A percentile compares a stretch with the other conserved stretches of the same genome.
Conservation (phyloP, 306 rosid genomes). For the Fragaria nilgerrensis region DNA sequence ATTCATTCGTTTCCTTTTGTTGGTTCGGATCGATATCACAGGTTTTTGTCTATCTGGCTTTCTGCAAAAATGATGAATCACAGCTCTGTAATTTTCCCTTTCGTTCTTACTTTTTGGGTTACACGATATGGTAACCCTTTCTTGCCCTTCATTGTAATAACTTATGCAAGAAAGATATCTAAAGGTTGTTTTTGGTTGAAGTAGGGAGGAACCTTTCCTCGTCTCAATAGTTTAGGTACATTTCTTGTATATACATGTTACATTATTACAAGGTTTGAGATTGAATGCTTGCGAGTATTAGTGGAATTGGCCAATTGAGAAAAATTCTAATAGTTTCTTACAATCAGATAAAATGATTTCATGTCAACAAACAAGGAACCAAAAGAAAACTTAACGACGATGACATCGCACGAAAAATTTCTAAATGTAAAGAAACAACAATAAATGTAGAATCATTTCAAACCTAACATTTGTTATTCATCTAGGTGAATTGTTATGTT, state of each 20-base stretch:
- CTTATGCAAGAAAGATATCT: background rate
- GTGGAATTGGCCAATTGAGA: background rate
- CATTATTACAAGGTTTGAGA: background rate
- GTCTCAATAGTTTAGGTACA: background rate
- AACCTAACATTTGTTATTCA: background rate
- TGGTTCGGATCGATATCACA: background rate
- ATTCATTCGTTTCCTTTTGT: background rate
- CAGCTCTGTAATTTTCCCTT: background rate
- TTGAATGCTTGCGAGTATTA: background rate
- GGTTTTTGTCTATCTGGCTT: background rate
- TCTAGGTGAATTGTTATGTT: too few relatives aligned
- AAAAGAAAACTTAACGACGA: background rate
- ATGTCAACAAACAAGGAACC: background rate
- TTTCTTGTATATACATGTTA: background rate
- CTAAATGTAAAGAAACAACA: too few relatives aligned
- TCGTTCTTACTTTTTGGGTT: background rate
- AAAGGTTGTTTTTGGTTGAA: background rate
- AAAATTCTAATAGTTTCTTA: background rate
- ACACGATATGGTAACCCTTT: background rate
- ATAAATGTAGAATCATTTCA: background rate
- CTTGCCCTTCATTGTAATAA: slow-evolving; percentile 3
- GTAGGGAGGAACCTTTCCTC: background rate
- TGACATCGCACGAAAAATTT: background rate
- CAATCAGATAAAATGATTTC: background rate
- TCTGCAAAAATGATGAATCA: background rate